Evolutionary conservation across 1,284 basidiomycete genomes (phyloP).

Genomic region (Termitomyces sp.): DNA sequence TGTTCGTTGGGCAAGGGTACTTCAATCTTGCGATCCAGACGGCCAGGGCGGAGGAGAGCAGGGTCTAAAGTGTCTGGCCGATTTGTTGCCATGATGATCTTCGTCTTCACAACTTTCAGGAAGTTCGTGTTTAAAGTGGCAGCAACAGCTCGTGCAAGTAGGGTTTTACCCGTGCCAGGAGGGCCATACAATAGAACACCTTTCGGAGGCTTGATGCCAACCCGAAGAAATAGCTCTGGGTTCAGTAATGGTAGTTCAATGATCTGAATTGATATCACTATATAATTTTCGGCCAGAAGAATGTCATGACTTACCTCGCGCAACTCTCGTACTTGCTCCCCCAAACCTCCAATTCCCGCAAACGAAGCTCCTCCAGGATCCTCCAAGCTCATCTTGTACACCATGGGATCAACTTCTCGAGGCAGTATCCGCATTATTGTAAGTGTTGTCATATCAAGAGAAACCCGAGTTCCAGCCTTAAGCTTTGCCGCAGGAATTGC

Average conservation of each 20-base stretch:
- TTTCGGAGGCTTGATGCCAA: conserved; percentile 95
- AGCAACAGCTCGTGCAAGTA: conserved; percentile 93
- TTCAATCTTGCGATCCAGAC: conserved; percentile 97
- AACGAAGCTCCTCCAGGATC: conserved; percentile 95
- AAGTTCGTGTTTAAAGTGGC: conserved; percentile 96
- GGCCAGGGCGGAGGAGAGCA: conserved; percentile 91
- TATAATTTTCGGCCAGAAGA: background rate
- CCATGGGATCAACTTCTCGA: conserved; percentile 95
- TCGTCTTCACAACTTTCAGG: conserved; percentile 95
- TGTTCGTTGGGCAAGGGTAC: conserved; percentile 98
- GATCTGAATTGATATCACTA: conserved; percentile 47
- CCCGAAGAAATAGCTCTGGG: conserved; percentile 92
- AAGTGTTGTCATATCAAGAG: conserved; percentile 98
- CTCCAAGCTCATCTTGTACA: conserved; percentile 99
- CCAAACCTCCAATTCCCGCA: conserved; percentile 94
- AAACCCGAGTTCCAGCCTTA: conserved; percentile 92
- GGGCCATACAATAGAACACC: conserved; percentile 92
- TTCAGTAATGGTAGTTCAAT: conserved; percentile 95
- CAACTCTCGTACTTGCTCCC: conserved; percentile 95
- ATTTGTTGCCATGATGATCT: conserved; percentile 99
- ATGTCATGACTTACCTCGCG: conserved; percentile 68
- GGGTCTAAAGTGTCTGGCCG: conserved; percentile 97
- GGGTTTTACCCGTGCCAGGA: conserved; percentile 93
- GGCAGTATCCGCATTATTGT: conserved; percentile 99
- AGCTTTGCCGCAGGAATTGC: conserved; percentile 90